These are phyloP conservation scores for Coniferiporia weirii DNA, from an alignment of 1,284 basidiomycete species.

Conservation along the genomic window DNA sequence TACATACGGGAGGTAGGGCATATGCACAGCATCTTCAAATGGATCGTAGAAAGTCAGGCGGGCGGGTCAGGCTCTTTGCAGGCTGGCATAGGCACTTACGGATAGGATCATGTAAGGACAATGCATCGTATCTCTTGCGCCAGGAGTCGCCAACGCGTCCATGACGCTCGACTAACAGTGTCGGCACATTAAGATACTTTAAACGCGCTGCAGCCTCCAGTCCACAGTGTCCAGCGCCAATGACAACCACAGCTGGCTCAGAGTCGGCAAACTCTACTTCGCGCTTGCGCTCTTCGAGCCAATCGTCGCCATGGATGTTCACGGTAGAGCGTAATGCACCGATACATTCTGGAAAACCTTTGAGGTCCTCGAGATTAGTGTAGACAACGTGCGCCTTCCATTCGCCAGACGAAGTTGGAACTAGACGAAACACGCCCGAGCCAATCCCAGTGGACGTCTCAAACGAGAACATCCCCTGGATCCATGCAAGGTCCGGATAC, in stretches of 20 bases:
- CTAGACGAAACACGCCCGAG: slow-evolving; percentile 30
- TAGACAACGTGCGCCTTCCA: slow-evolving; percentile 58
- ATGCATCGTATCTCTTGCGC: slow-evolving; percentile 52
- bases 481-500: slow-evolving; percentile 30
- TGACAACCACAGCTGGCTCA: slow-evolving; percentile 45
- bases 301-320: slow-evolving; percentile 35
- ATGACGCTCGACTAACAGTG: slow-evolving; percentile 51
- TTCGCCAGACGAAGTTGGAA: slow-evolving; percentile 30
- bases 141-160: slow-evolving; percentile 55
- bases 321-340: slow-evolving; percentile 34
- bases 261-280: slow-evolving; percentile 37
- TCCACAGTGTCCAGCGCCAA: slow-evolving; percentile 66
- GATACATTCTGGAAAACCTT: slow-evolving; percentile 43
- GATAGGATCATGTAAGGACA: slow-evolving; percentile 61
- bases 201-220: slow-evolving; percentile 55
- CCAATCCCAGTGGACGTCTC: slow-evolving; percentile 27
- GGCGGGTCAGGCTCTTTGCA: background rate
- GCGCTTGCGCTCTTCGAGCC: slow-evolving; percentile 34
- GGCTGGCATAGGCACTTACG: slow-evolving; percentile 37
- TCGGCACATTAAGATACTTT: slow-evolving; percentile 46
- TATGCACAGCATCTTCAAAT: slow-evolving; percentile 46
- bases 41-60: background rate
- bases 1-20: slow-evolving; percentile 51
- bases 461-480: slow-evolving; percentile 32
- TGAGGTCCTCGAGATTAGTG: slow-evolving; percentile 56